Conservation (phyloP, 2,329 filamentous ascomycete species). For the Colletotrichum sp. region DNA sequence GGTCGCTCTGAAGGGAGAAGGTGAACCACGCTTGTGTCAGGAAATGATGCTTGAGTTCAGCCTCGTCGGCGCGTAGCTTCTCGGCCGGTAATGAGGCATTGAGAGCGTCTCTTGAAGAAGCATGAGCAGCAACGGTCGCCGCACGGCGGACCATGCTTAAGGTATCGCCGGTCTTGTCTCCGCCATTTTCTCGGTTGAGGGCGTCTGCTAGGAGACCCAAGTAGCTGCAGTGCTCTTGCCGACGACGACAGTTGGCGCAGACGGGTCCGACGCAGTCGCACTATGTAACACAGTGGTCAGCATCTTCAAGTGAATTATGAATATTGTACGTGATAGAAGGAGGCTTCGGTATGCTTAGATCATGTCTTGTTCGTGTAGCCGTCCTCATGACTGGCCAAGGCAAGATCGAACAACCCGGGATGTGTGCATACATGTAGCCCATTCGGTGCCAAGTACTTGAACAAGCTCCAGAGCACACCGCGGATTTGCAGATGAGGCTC, state of each 20-base stretch:
- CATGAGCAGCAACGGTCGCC: slow-evolving; percentile 17
- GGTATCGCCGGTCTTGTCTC: neutral
- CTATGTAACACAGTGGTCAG: neutral
- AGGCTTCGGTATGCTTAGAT: neutral
- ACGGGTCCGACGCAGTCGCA: slow-evolving; percentile 21
- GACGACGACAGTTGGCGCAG: slow-evolving; percentile 19
- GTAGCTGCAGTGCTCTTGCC: slow-evolving; percentile 22
- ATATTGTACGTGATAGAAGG: neutral
- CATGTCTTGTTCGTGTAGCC: neutral
- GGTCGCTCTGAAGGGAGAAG: slow-evolving; percentile 14
- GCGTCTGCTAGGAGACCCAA: slow-evolving; percentile 17
- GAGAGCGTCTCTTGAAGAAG: slow-evolving; percentile 16
- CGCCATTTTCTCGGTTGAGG: slow-evolving; percentile 19
- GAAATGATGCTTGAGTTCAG: slow-evolving; percentile 22
- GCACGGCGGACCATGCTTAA: slow-evolving; percentile 17
- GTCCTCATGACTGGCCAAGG: neutral
- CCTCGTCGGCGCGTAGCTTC: slow-evolving; percentile 19
- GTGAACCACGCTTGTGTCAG: slow-evolving; percentile 21
- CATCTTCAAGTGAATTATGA: neutral
- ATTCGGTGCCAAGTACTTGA: neutral
- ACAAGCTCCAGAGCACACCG: neutral
- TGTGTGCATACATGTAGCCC: neutral
- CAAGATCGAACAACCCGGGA: neutral
- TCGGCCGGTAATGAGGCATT: slow-evolving; percentile 16
- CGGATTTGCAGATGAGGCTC: neutral